A percentile compares a stretch with the other conserved stretches of the same genome.
These are phyloP conservation scores for Citrus maxima DNA, from an alignment of 345 rosid species.

Conservation along the genomic window DNA sequence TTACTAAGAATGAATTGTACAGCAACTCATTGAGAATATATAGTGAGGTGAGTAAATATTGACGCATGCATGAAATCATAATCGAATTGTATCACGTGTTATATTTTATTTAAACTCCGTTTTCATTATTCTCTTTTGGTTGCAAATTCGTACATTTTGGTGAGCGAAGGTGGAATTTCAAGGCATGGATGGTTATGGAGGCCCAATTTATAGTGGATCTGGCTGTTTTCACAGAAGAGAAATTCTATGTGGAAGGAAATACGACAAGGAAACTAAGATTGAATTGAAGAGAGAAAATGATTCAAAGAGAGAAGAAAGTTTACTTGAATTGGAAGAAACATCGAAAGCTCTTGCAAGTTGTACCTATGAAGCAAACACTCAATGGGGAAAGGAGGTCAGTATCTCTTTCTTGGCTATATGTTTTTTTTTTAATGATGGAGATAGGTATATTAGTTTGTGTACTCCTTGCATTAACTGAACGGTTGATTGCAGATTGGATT, in stretches of 20 bases:
- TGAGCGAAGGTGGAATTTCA: constrained; percentile 50
- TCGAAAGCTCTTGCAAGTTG: constrained; percentile 54
- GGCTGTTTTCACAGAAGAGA: constrained; percentile 88
- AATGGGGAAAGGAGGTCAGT: constrained; percentile 75
- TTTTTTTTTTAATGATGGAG: background rate
- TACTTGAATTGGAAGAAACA: constrained; percentile 24
- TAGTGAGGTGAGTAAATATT: constrained; percentile 18
- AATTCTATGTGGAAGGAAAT: constrained; percentile 46
- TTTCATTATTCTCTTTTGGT: background rate
- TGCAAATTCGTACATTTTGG: background rate
- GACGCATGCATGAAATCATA: background rate
- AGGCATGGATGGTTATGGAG: constrained; percentile 72
- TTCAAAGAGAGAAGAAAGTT: constrained; percentile 10
- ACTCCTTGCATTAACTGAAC: background rate
- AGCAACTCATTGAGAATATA: constrained; percentile 6
- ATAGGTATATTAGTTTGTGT: background rate
- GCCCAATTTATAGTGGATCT: constrained; percentile 59
- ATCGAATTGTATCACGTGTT: background rate
- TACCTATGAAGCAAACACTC: constrained; percentile 44
- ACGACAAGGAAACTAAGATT: constrained; percentile 12
- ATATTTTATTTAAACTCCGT: background rate
- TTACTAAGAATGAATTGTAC: constrained; percentile 58
- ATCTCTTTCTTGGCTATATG: too few relatives aligned
- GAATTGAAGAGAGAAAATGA: constrained; percentile 21
- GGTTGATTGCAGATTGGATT: constrained; percentile 57